Evolutionary conservation across 164 flowering plant genomes (phyloP).

Genomic region (Stephania cephalantha): DNA sequence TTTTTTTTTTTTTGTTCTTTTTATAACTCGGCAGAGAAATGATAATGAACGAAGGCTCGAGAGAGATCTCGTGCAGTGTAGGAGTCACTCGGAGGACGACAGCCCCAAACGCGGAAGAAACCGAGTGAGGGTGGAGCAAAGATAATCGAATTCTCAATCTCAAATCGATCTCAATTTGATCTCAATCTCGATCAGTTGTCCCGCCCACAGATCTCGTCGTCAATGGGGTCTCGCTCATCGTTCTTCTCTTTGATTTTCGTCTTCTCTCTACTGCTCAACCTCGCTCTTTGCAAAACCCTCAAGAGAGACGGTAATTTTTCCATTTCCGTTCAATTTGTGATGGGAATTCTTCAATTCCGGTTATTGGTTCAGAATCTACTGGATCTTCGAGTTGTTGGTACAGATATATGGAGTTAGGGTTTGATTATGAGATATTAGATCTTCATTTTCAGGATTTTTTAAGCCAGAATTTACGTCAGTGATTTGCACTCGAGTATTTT

Average conservation of each 20-base stretch:
- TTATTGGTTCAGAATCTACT: not conserved
- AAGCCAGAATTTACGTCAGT: not conserved
- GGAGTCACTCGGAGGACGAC: too few relatives aligned
- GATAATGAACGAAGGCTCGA: too few relatives aligned
- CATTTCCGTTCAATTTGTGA: not conserved
- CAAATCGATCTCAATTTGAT: not conserved
- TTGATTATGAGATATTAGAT: not conserved
- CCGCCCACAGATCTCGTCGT: not conserved
- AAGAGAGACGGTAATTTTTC: conserved; percentile 60
- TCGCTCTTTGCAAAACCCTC: conserved; percentile 56
- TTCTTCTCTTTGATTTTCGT: conserved; percentile 22
- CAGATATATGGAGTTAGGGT: not conserved
- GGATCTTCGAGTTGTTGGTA: not conserved
- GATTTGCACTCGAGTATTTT: not conserved
- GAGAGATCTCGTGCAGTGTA: too few relatives aligned
- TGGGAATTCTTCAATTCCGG: not conserved
- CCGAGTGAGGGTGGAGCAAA: too few relatives aligned
- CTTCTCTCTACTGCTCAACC: conserved; percentile 23
- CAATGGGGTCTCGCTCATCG: conserved; percentile 11
- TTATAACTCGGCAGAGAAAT: too few relatives aligned
- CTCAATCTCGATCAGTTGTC: not conserved
- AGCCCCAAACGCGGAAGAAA: too few relatives aligned
- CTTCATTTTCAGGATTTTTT: not conserved
- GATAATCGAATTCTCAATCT: too few relatives aligned
- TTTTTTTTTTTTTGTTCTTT: too few relatives aligned